These are phyloP conservation scores for Trichoderma reesei DNA, from an alignment of 495 filamentous ascomycete species.

Conservation along the genomic window DNA sequence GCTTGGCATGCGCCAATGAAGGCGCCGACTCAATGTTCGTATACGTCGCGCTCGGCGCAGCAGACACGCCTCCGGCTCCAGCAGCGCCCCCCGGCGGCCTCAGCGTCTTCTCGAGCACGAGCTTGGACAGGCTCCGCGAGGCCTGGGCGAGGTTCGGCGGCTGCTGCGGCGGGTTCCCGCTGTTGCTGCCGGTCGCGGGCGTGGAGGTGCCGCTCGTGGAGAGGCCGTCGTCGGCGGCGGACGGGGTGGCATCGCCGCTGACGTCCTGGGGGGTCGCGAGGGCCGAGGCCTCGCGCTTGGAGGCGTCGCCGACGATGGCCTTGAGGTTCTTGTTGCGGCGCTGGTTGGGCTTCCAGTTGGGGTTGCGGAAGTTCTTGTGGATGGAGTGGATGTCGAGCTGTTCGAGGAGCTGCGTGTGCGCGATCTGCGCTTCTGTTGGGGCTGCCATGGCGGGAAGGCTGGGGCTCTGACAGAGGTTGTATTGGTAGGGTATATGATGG, in stretches of 20 bases:
- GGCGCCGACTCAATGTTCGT: conserved; percentile 92
- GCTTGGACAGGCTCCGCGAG: conserved; percentile 68
- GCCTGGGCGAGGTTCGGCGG: conserved; percentile 72
- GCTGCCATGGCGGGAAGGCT: conserved; percentile 17
- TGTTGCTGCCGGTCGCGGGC: conserved; percentile 37
- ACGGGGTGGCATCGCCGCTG: conserved; percentile 67
- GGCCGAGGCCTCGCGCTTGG: conserved; percentile 70
- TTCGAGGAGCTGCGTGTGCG: conserved; percentile 58
- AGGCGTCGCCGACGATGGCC: conserved; percentile 84
- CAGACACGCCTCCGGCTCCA: conserved; percentile 25
- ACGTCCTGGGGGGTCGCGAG: conserved; percentile 67
- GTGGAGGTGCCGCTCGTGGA: conserved; percentile 50
- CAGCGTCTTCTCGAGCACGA: conserved; percentile 66
- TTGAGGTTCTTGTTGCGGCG: conserved; percentile 98
- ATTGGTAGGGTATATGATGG: too few relatives aligned
- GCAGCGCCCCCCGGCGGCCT: conserved; percentile 21
- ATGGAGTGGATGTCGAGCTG: conserved; percentile 75
- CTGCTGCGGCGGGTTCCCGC: conserved; percentile 44
- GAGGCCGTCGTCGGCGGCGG: conserved; percentile 33
- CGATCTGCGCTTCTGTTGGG: conserved; percentile 32
- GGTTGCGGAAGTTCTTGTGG: conserved; percentile 78
- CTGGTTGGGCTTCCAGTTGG: conserved; percentile 79
- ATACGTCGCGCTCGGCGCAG: conserved; percentile 73
- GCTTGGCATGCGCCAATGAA: conserved; percentile 62
- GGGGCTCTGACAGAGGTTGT: background rate